These are phyloP conservation scores for Neostapfia colusana DNA, from an alignment of 176 grass and related monocot species.

Conservation along the genomic window DNA sequence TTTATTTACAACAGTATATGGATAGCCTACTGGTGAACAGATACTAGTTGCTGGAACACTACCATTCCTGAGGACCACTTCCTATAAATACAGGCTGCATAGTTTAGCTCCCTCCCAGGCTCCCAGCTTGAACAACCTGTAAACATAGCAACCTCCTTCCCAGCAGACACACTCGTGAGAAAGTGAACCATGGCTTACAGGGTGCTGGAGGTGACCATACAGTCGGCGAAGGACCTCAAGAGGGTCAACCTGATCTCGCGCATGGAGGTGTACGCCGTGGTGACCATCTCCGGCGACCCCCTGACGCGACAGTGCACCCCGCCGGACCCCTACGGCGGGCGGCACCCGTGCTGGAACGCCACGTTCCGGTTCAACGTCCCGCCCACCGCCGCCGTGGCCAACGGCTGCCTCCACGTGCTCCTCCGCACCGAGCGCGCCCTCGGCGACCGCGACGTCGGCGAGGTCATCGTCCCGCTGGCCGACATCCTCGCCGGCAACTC, in stretches of 20 bases:
- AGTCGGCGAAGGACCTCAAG: slow-evolving; percentile 68
- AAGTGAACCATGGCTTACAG: slow-evolving; percentile 55
- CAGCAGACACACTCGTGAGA: neutral
- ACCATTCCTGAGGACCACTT: neutral
- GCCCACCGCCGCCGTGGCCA: slow-evolving; percentile 20
- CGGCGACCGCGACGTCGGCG: slow-evolving; percentile 77
- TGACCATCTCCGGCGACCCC: slow-evolving; percentile 50
- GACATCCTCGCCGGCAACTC: slow-evolving; percentile 44
- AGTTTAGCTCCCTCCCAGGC: neutral
- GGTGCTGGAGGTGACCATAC: slow-evolving; percentile 61
- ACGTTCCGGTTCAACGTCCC: slow-evolving; percentile 57
- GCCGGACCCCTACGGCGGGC: slow-evolving; percentile 51
- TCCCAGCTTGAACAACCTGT: neutral
- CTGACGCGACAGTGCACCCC: slow-evolving; percentile 55
- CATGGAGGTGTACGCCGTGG: slow-evolving; percentile 70
- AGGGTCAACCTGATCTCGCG: slow-evolving; percentile 67
- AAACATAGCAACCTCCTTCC: neutral
- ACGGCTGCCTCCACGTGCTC: slow-evolving; percentile 55
- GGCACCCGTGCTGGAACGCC: slow-evolving; percentile 69
- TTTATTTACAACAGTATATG: no score
- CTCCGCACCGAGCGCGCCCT: slow-evolving; percentile 64
- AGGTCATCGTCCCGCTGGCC: slow-evolving; percentile 53
- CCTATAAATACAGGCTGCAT: neutral
- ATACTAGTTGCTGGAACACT: neutral
- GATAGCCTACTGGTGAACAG: no score